Conservation (phyloP, 495 filamentous ascomycete species). For the Echria macrotheca region DNA sequence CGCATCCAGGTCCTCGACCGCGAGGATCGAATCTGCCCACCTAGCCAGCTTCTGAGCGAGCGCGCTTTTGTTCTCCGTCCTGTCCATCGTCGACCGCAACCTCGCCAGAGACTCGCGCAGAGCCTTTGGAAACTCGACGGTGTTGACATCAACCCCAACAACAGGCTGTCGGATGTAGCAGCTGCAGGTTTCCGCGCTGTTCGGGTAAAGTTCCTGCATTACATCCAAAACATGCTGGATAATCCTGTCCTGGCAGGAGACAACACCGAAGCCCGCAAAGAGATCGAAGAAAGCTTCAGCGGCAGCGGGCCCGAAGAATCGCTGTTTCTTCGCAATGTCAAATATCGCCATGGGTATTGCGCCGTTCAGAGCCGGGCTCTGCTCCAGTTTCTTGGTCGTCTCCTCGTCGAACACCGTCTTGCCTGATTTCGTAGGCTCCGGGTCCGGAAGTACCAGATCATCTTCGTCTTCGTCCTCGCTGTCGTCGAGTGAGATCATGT, state of each 20-base stretch:
- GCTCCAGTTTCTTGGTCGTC: slow-evolving; percentile 53
- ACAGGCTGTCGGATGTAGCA: slow-evolving; percentile 69
- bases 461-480: slow-evolving; percentile 39
- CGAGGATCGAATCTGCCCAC: slow-evolving; percentile 56
- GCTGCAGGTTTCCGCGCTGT: slow-evolving; percentile 53
- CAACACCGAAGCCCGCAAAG: slow-evolving; percentile 58
- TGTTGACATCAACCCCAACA: slow-evolving; percentile 55
- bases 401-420: slow-evolving; percentile 53
- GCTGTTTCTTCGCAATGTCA: slow-evolving; percentile 76
- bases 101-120: slow-evolving; percentile 58
- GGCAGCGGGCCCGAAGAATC: slow-evolving; percentile 55
- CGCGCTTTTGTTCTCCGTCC: slow-evolving; percentile 34
- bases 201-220: slow-evolving; percentile 54
- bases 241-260: slow-evolving; percentile 63
- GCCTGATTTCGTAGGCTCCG: slow-evolving; percentile 20
- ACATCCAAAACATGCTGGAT: slow-evolving; percentile 66
- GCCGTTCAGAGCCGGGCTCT: slow-evolving; percentile 78
- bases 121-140: slow-evolving; percentile 66
- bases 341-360: slow-evolving; percentile 92
- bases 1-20: slow-evolving; percentile 55
- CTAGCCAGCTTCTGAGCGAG: slow-evolving; percentile 51
- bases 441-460: slow-evolving; percentile 39
- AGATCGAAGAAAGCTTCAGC: slow-evolving; percentile 76
- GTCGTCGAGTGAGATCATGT: slow-evolving; percentile 29
- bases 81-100: slow-evolving; percentile 44